A percentile compares a stretch with the other conserved stretches of the same genome.
phyloP scores from a whole-genome alignment of 768 basidiomycete species.

The Termitomyces sp. region DNA sequence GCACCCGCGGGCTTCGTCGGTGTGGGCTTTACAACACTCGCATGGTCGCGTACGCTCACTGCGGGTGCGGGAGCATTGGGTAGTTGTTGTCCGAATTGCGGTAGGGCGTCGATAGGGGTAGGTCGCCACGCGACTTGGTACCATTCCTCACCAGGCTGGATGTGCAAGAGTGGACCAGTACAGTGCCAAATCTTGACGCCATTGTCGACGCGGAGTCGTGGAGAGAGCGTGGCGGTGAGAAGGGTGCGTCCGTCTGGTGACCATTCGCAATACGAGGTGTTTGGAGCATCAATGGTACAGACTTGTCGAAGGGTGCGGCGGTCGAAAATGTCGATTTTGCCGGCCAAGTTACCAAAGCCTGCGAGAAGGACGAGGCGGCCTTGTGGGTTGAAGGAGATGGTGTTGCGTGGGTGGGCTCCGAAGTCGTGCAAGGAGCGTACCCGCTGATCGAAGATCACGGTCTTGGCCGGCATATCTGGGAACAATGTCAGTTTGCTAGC shows the following conservation, averaged over 20 bases:
- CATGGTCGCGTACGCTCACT: slow-evolving; percentile 50
- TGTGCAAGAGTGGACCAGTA: slow-evolving; percentile 81
- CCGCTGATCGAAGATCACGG: slow-evolving; percentile 88
- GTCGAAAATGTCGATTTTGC: slow-evolving; percentile 91
- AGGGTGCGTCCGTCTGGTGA: slow-evolving; percentile 91
- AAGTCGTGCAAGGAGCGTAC: slow-evolving; percentile 89
- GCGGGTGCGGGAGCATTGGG: slow-evolving; percentile 69
- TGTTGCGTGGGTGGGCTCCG: slow-evolving; percentile 87
- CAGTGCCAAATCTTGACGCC: slow-evolving; percentile 97
- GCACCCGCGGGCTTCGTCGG: slow-evolving; percentile 35
- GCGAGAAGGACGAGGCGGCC: slow-evolving; percentile 85
- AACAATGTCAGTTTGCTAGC: slow-evolving; percentile 6
- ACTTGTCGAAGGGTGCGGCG: slow-evolving; percentile 78
- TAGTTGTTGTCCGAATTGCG: slow-evolving; percentile 64
- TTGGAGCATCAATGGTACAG: slow-evolving; percentile 85
- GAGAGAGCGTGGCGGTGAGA: slow-evolving; percentile 93
- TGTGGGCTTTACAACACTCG: slow-evolving; percentile 51
- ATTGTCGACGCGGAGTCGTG: slow-evolving; percentile 94
- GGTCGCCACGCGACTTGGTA: slow-evolving; percentile 90
- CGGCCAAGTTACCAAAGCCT: slow-evolving; percentile 96
- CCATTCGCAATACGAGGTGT: slow-evolving; percentile 95
- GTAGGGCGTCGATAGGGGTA: slow-evolving; percentile 59
- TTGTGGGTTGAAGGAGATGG: slow-evolving; percentile 93
- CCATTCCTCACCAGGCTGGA: slow-evolving; percentile 81
- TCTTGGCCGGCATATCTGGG: slow-evolving; percentile 92